Conservation (phyloP, 495 filamentous ascomycete genomes). For the Xylaria scruposa region DNA sequence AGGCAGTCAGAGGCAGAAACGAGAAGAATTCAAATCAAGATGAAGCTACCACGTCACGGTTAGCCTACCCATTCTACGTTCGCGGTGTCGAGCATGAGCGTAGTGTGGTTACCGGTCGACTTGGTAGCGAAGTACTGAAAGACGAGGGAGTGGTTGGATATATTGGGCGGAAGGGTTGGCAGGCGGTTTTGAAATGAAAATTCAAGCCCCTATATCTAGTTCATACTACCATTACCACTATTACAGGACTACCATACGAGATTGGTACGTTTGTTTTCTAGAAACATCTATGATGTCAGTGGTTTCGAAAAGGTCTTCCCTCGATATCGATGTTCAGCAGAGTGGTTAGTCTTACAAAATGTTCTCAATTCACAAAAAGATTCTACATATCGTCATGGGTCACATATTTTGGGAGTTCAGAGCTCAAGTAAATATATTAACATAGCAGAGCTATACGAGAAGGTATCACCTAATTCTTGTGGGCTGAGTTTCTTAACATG, state of each 20-base stretch:
- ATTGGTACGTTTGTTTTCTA: neutral
- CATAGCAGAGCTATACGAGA: neutral
- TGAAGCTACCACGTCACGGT: slow-evolving; percentile 35
- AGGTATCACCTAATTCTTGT: neutral
- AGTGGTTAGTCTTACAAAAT: neutral
- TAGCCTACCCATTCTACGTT: slow-evolving; percentile 64
- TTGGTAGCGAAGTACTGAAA: slow-evolving; percentile 59
- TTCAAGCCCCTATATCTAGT: neutral
- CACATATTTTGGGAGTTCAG: neutral
- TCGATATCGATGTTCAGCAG: neutral
- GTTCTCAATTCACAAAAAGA: neutral
- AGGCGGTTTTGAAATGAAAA: slow-evolving; percentile 56
- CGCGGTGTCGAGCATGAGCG: slow-evolving; percentile 62
- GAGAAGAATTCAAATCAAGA: slow-evolving; percentile 20
- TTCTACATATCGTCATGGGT: neutral
- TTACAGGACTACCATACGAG: neutral
- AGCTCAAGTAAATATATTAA: neutral
- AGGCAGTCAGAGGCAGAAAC: slow-evolving; percentile 26
- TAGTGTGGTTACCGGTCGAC: slow-evolving; percentile 68
- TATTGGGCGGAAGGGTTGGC: slow-evolving; percentile 63
- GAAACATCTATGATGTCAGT: neutral
- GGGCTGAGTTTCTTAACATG: neutral
- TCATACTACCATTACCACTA: neutral
- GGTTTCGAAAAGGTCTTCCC: neutral
- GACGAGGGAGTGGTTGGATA: slow-evolving; percentile 66